Evolutionary conservation across 805 yeast species (phyloP), one percentile per base, ranked within the genome.

Genomic region (Diddensiella caesifluorescens): DNA sequence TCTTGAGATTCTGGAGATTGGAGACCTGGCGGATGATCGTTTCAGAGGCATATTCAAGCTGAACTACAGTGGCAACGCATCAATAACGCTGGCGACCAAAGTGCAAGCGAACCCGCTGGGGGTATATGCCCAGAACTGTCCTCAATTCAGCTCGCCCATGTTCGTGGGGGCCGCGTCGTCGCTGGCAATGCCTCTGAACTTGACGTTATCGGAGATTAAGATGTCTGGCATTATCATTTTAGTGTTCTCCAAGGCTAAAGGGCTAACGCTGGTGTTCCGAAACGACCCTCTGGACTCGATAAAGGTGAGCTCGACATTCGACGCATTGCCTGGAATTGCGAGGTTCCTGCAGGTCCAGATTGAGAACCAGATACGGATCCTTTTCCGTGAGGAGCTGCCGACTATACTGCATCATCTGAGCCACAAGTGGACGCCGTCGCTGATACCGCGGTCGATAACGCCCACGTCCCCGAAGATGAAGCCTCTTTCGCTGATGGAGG

Each of bases 251-350:
- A 80, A 83, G 54, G 71, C 83, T 3, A 85, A 85, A 55, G 95
- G 95, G 1, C 70, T 87, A 43, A 87, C 95, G 0, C 66, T 87
- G 30, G 95, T 87, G 22, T 87, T 87, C 64, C 74, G 89, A 52
- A 87, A 87, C 61, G 95, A 87, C 61, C 95, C 95, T 0, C 68
- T 87, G 42, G 95, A 86, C 51, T 74, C 80, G 16, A 86, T 87
- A 48, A 79, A 78, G 52, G 94, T 87, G 10, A 77, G 80, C 48
- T 83, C 94, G 4, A 81, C 95, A n/a, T 87, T 87, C 61, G 95
- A 87, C 63, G 76, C 79, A 30, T 82, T 87, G 33, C 83, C 82
- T 38, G 88, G 88, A 1, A 75, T 87, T 52, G 92, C 94, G n/a
- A 74, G 77, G 45, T 83, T 85, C 51, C 63, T 87, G 47, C 95